phyloP scores from a whole-genome alignment of 192 early-diverging fungal species.

The Backusella psychrophila region DNA sequence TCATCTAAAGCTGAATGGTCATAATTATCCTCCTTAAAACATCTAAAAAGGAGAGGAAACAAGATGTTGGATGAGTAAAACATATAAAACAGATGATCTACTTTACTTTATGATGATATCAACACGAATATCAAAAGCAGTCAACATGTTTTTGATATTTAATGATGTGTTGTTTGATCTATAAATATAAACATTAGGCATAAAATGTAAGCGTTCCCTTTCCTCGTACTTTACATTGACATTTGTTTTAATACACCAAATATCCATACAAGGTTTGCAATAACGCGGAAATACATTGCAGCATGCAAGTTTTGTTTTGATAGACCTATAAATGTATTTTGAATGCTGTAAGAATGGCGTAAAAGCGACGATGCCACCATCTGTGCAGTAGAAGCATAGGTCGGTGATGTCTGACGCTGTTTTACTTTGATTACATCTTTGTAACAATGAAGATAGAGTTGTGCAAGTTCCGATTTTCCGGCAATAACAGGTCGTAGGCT shows the following conservation, averaged over 20 bases:
- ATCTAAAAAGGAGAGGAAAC: neutral
- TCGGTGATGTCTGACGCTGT: constrained; percentile 34
- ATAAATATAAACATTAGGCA: neutral
- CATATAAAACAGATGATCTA: constrained; percentile 9
- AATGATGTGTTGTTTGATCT: constrained; percentile 22
- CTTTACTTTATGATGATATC: constrained; percentile 32
- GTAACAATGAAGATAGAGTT: constrained; percentile 51
- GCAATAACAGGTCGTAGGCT: constrained; percentile 31
- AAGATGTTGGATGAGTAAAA: neutral
- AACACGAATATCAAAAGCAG: constrained; percentile 37
- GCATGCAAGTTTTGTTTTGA: constrained; percentile 37
- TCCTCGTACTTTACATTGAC: constrained; percentile 18
- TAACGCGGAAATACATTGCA: constrained; percentile 43
- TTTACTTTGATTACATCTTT: constrained; percentile 34
- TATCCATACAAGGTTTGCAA: constrained; percentile 53
- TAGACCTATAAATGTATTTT: constrained; percentile 49
- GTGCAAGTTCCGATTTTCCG: constrained; percentile 47
- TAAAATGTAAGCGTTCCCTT: neutral
- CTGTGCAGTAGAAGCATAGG: constrained; percentile 37
- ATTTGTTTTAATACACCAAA: constrained; percentile 47
- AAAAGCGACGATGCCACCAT: constrained; percentile 39
- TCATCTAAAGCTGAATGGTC: constrained; percentile 24
- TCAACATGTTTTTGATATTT: constrained; percentile 44
- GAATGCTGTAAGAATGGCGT: constrained; percentile 45
- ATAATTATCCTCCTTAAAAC: constrained; percentile 14